Evolutionary conservation across 2,329 filamentous ascomycete species (phyloP).

Genomic region (Pseudogymnoascus sp.): DNA sequence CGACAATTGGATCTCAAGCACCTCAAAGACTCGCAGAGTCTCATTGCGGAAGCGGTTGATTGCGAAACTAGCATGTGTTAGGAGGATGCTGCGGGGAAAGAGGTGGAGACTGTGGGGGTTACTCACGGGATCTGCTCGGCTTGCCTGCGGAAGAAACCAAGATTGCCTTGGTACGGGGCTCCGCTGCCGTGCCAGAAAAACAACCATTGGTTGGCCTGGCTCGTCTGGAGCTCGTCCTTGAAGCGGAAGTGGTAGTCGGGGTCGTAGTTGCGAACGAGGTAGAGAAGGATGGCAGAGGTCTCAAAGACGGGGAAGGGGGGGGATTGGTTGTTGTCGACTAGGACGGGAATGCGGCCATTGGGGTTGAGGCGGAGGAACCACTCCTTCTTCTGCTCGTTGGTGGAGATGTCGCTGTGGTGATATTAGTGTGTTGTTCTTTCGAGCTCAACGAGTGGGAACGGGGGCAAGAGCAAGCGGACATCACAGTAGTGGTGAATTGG

Average conservation of each 20-base stretch:
- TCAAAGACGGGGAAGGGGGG: conserved; percentile 45
- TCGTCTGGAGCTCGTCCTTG: conserved; percentile 41
- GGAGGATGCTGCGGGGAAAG: conserved; percentile 4
- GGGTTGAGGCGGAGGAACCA: conserved; percentile 42
- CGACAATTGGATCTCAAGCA: conserved; percentile 45
- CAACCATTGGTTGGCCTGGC: conserved; percentile 42
- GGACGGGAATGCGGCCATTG: conserved; percentile 29
- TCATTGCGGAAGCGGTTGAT: conserved; percentile 44
- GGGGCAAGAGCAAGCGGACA: conserved; percentile 18
- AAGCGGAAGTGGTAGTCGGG: conserved; percentile 43
- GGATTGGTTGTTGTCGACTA: conserved; percentile 36
- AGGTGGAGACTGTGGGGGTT: conserved; percentile 15
- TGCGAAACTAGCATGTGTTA: conserved; percentile 29
- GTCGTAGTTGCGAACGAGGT: conserved; percentile 42
- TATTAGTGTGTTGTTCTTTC: neutral
- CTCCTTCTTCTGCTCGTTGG: conserved; percentile 47
- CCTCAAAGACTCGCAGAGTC: conserved; percentile 42
- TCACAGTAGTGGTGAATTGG: conserved; percentile 39
- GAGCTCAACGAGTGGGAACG: neutral
- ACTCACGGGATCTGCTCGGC: conserved; percentile 39
- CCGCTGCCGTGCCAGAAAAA: conserved; percentile 45
- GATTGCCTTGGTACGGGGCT: conserved; percentile 35
- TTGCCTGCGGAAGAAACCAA: conserved; percentile 36
- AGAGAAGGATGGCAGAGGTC: conserved; percentile 44
- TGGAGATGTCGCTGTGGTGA: conserved; percentile 34